These are phyloP conservation scores for Penicillium occitanis DNA, from an alignment of 2,329 filamentous ascomycete species.

Conservation along the genomic window DNA sequence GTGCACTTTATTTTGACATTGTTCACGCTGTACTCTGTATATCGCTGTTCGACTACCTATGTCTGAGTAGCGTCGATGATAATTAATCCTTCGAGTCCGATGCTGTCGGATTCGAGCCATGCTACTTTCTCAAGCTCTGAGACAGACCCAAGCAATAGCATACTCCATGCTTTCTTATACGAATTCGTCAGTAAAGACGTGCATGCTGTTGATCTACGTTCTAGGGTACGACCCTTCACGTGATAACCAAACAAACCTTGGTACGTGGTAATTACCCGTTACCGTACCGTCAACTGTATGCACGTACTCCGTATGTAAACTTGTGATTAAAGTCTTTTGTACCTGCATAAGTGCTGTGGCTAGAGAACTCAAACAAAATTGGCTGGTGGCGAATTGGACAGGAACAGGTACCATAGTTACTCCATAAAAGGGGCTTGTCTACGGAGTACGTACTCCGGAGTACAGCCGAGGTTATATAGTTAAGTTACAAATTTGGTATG, in stretches of 20 bases:
- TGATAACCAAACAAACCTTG: neutral
- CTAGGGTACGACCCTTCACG: neutral
- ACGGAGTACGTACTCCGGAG: neutral
- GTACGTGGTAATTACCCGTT: neutral
- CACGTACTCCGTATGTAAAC: too few species aligned
- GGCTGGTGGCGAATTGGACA: neutral
- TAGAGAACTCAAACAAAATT: constrained; percentile 10
- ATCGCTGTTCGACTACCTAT: neutral
- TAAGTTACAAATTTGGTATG: neutral
- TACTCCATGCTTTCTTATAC: neutral
- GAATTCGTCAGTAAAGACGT: neutral
- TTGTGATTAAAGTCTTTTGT: neutral
- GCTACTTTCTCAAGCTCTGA: neutral
- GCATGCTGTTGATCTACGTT: neutral
- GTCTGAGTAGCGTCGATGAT: neutral
- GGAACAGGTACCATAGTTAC: neutral
- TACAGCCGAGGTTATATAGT: neutral
- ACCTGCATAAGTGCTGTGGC: constrained; percentile 8
- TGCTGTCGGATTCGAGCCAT: neutral
- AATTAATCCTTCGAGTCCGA: neutral
- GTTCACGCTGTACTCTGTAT: too few species aligned
- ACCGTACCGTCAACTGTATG: neutral
- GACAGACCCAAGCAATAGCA: neutral
- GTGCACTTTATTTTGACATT: too few species aligned
- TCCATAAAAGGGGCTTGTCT: constrained; percentile 1